phyloP scores from a whole-genome alignment of 2,329 filamentous ascomycete genomes.

The Cercospora zeina region DNA sequence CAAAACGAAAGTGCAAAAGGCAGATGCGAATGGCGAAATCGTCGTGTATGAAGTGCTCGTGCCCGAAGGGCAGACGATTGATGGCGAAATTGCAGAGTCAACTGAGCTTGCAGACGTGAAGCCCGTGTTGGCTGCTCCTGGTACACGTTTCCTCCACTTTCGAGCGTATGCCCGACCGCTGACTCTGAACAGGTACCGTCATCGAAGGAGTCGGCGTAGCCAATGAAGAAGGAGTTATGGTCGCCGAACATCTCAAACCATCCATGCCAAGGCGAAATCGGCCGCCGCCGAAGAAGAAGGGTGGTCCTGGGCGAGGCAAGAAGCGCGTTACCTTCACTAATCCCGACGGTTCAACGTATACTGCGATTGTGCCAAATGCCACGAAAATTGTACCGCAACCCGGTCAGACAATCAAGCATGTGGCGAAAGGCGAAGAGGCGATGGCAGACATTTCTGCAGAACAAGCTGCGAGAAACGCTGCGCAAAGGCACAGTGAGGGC shows the following conservation, averaged over 20 bases:
- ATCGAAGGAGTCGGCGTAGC: slow-evolving; percentile 62
- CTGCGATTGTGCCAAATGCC: slow-evolving; percentile 42
- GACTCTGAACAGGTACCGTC: slow-evolving; percentile 43
- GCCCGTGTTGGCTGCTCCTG: slow-evolving; percentile 55
- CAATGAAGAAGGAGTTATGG: slow-evolving; percentile 61
- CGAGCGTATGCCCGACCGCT: neutral
- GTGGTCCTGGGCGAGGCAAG: slow-evolving; percentile 77
- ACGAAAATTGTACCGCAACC: slow-evolving; percentile 42
- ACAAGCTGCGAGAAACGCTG: slow-evolving; percentile 46
- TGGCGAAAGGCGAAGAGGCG: slow-evolving; percentile 41
- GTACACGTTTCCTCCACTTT: slow-evolving; percentile 31
- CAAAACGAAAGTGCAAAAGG: slow-evolving; percentile 75
- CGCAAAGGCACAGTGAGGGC: slow-evolving; percentile 50
- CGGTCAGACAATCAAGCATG: slow-evolving; percentile 40
- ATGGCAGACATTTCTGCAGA: slow-evolving; percentile 43
- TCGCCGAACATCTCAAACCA: slow-evolving; percentile 45
- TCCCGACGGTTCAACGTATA: slow-evolving; percentile 47
- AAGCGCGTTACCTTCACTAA: slow-evolving; percentile 65
- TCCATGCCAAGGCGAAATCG: slow-evolving; percentile 59
- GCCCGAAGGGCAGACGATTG: slow-evolving; percentile 73
- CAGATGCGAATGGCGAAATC: slow-evolving; percentile 71
- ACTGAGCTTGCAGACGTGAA: slow-evolving; percentile 50
- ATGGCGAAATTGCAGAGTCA: slow-evolving; percentile 73
- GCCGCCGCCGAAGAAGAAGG: slow-evolving; percentile 74
- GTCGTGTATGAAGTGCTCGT: slow-evolving; percentile 83